Base-by-base conservation (phyloP, 371 early-diverging fungal species). In the Cladochytrium tenue region DNA sequence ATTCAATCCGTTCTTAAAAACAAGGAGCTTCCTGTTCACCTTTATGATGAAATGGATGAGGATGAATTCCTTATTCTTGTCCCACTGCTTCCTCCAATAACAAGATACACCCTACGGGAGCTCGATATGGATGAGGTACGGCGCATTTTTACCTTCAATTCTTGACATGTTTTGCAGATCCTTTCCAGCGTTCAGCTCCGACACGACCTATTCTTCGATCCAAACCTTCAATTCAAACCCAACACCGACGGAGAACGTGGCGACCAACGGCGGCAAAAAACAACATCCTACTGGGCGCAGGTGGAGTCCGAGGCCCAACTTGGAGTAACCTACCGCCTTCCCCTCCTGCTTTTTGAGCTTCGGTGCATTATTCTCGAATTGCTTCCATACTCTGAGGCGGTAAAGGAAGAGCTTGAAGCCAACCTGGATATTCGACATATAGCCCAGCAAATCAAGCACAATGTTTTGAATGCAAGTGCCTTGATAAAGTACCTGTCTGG, bases 151-250 rank as follows among this genome's bases (percentile, higher is more conserved):
- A 43, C 13, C 7, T 43, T 43, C 43, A 17, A 23, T 36, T 20
- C 7, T 13, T 58, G 32, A n/a, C 7, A 20, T 3, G 17, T 58
- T 58, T 26, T 58, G 23, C 25, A 69, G 69, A 88, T 92, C 23
- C 77, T 87, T 59, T 75, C 80, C 30, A 89, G 88, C 64, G 76
- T 87, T 17, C 92, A 92, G 57, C 80, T 91, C 5, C 83, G 92
- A 7, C 92, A 92, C 69, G 92, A 92, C 67, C 71, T 92, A 27
- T 71, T 86, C 32, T 90, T 92, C 69, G 91, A 92, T 63, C 87
- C 88, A 0, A 80, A 89, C 53, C 77, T 92, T 25, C 82, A 88
- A 50, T 92, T 92, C 78, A 80, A 89, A 23, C 91, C 91, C 25
- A 90, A 90, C 69, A 67, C 81, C 32, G 89, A 89, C 58, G 88